These are phyloP conservation scores for Ambrosiella beaveri DNA, from an alignment of 2,329 filamentous ascomycete species.

Conservation along the genomic window DNA sequence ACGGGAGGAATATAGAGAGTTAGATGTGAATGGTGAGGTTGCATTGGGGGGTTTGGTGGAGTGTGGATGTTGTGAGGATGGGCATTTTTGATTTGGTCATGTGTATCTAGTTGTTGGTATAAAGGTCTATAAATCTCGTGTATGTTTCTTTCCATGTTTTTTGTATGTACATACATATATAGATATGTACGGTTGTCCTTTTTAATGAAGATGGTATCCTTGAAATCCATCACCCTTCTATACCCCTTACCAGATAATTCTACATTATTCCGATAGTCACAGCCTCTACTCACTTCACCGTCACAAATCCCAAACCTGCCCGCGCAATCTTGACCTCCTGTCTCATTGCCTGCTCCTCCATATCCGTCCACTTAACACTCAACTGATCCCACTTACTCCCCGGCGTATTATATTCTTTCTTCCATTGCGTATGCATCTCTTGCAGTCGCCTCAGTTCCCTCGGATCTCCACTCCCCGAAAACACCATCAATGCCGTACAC, in stretches of 20 bases:
- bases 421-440: constrained; percentile 41
- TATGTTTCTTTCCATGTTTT: neutral
- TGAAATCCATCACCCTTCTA: neutral
- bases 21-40: neutral
- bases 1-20: neutral
- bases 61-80: constrained; percentile 1
- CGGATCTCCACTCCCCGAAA: constrained; percentile 51
- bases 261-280: neutral
- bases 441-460: constrained; percentile 46
- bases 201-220: neutral
- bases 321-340: constrained; percentile 39
- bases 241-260: neutral
- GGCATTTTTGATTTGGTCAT: neutral
- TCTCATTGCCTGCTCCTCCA: constrained; percentile 44
- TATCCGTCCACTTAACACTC: constrained; percentile 50
- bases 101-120: neutral
- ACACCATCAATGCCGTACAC: constrained; percentile 47
- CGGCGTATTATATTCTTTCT: constrained; percentile 45
- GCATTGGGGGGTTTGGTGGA: neutral
- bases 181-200: neutral
- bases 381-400: constrained; percentile 50
- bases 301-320: constrained; percentile 46
- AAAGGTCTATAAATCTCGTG: neutral
- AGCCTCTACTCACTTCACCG: constrained; percentile 35
- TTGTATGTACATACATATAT: no score